Evolutionary conservation across 306 rosid genomes (phyloP).

Genomic region (Biancaea sappan): DNA sequence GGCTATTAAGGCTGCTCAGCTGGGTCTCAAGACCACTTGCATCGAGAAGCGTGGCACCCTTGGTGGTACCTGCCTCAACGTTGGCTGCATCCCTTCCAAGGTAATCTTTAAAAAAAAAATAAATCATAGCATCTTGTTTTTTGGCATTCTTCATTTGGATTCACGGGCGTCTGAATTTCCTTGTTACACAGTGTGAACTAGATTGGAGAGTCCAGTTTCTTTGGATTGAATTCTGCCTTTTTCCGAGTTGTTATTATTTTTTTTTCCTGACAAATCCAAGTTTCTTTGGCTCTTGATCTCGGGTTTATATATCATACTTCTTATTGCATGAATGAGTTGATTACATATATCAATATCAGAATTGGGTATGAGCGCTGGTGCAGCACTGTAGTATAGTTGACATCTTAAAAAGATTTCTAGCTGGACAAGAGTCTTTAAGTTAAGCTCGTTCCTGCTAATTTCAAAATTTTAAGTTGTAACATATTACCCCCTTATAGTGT

Average conservation of each 20-base stretch:
- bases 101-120: constrained; percentile 29
- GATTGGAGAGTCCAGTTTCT: background rate
- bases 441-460: background rate
- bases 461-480: background rate
- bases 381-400: background rate
- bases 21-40: constrained; percentile 95
- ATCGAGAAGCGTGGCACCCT: constrained; percentile 98
- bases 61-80: constrained; percentile 98
- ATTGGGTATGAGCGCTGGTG: constrained; percentile 4
- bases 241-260: background rate
- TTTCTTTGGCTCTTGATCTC: background rate
- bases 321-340: constrained; percentile 9
- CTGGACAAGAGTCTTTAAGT: background rate
- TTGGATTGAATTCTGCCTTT: background rate
- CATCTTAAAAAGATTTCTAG: background rate
- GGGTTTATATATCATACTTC: background rate
- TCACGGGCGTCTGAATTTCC: background rate
- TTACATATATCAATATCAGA: background rate
- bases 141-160: background rate
- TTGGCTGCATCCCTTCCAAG: constrained; percentile 98
- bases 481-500: background rate
- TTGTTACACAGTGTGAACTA: background rate
- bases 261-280: background rate
- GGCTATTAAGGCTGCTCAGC: constrained; percentile 98
- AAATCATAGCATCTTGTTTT: background rate